A percentile compares a stretch with the other conserved stretches of the same genome.
These are phyloP conservation scores for Crithidia thermophila DNA, from an alignment of 208 protist genomes.

Conservation along the genomic window DNA sequence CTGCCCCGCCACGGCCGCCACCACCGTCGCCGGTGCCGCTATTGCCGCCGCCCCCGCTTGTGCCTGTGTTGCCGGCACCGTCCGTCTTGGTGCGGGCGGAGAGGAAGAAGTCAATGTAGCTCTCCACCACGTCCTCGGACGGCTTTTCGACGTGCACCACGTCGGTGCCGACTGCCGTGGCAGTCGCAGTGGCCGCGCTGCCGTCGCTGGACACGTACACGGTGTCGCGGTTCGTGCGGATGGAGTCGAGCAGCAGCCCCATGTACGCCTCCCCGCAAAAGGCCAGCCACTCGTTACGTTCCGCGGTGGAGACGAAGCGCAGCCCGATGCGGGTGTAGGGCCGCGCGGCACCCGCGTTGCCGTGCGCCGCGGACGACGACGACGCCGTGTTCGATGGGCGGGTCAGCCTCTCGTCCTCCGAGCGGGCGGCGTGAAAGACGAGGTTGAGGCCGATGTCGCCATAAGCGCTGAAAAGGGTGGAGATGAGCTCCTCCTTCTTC, in stretches of 20 bases:
- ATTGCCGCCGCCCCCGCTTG: not conserved
- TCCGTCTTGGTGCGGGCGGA: constrained; percentile 26
- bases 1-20: not conserved
- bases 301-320: constrained; percentile 46
- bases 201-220: constrained; percentile 9
- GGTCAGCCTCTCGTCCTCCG: constrained; percentile 1
- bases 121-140: constrained; percentile 32
- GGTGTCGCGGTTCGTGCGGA: constrained; percentile 43
- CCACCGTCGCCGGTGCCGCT: no score
- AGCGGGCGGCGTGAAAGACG: constrained; percentile 37
- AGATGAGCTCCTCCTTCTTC: constrained; percentile 46
- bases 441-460: constrained; percentile 56
- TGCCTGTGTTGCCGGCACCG: not conserved
- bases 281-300: constrained; percentile 52
- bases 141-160: constrained; percentile 12
- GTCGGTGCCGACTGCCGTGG: not conserved
- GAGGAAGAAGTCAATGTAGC: constrained; percentile 73
- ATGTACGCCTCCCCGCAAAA: constrained; percentile 51
- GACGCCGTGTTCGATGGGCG: no score
- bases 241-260: constrained; percentile 53
- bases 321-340: constrained; percentile 45
- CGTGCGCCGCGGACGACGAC: constrained; percentile 3
- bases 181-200: not conserved
- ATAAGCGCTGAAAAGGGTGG: constrained; percentile 43
- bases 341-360: not conserved